These are phyloP conservation scores for Suillus tomentosus DNA, from an alignment of 768 basidiomycete species.

Conservation along the genomic window DNA sequence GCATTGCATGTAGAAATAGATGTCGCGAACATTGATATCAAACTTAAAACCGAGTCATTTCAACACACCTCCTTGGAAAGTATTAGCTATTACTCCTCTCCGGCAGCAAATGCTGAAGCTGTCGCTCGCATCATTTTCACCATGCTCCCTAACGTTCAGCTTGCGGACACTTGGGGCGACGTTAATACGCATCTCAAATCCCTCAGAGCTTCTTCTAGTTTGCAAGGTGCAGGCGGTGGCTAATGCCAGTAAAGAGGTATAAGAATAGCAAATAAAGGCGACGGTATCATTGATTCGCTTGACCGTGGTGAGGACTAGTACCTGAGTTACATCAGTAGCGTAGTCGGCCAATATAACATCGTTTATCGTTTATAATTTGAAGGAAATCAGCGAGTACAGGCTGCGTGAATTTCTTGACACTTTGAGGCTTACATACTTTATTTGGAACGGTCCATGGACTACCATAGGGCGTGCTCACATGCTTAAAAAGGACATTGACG, in stretches of 20 bases:
- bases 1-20: neutral
- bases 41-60: neutral
- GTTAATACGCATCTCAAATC: neutral
- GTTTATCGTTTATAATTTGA: too few species aligned
- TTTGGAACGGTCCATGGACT: too few species aligned
- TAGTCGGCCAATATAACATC: too few species aligned
- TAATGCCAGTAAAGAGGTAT: neutral
- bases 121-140: conserved; percentile 1
- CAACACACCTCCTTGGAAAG: neutral
- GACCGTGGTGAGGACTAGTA: neutral
- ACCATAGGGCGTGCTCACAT: too few species aligned
- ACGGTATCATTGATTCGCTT: neutral
- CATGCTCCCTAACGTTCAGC: neutral
- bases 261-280: neutral
- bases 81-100: neutral
- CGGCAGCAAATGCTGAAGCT: neutral
- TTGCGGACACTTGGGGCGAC: neutral
- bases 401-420: too few species aligned
- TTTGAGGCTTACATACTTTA: too few species aligned
- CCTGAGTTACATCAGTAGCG: too few species aligned
- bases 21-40: neutral
- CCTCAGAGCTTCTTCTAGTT: neutral
- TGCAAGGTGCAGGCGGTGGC: neutral
- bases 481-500: too few species aligned
- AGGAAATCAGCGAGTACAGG: too few species aligned